Evolutionary conservation across 2,329 filamentous ascomycete species (phyloP).

Genomic region (Hysterium pulicare): DNA sequence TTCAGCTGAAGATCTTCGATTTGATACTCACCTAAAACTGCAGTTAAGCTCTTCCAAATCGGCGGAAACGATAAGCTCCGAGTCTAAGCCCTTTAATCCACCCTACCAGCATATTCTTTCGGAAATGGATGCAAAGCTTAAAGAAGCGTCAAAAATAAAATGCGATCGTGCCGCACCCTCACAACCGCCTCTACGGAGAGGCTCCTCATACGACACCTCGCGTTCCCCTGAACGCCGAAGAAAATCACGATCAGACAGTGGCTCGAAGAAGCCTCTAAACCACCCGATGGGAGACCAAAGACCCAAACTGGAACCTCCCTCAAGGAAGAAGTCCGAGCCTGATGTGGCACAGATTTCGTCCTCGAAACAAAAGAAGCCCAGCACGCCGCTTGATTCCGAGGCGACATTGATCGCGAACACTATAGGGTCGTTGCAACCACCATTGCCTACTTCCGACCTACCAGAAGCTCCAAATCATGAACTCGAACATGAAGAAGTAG

Average conservation of each 20-base stretch:
- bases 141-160: conserved; percentile 16
- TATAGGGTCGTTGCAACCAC: conserved; percentile 13
- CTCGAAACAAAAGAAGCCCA: conserved; percentile 6
- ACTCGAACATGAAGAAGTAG: conserved; percentile 4
- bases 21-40: conserved; percentile 31
- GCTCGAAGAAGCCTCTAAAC: conserved; percentile 13
- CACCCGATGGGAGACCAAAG: conserved; percentile 8
- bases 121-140: conserved; percentile 28
- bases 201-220: conserved; percentile 16
- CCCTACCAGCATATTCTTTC: conserved; percentile 26
- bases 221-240: conserved; percentile 19
- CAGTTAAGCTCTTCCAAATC: conserved; percentile 20
- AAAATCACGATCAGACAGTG: conserved; percentile 13
- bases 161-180: conserved; percentile 12
- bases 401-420: conserved; percentile 21
- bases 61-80: conserved; percentile 10
- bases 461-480: conserved; percentile 5
- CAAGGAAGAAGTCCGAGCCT: conserved; percentile 16
- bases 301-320: conserved; percentile 12
- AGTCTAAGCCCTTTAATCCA: conserved; percentile 9
- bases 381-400: conserved; percentile 26
- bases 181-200: conserved; percentile 14
- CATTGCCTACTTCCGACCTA: conserved; percentile 1
- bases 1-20: conserved; percentile 20
- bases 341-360: conserved; percentile 5